Conservation (phyloP, 495 filamentous ascomycete genomes). For the Penicillium simplicissimum region DNA sequence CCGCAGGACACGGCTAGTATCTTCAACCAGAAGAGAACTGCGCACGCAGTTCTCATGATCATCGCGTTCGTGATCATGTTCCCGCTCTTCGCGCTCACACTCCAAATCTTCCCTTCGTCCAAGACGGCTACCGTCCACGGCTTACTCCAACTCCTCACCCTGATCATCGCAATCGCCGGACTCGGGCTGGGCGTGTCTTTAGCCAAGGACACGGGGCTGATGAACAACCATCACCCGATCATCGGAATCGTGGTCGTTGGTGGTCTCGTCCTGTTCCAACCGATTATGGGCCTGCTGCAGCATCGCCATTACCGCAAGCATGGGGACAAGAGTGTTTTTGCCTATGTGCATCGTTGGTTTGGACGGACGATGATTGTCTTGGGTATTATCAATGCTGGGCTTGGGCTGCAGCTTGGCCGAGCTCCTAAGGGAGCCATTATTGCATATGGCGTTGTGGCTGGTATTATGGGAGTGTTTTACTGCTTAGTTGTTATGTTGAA, state of each 20-base stretch:
- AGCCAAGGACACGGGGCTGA: slow-evolving; percentile 27
- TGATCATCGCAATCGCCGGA: slow-evolving; percentile 57
- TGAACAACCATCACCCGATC: slow-evolving; percentile 38
- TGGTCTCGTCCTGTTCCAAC: slow-evolving; percentile 61
- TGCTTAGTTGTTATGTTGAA: neutral
- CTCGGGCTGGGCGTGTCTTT: slow-evolving; percentile 61
- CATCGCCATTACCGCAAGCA: slow-evolving; percentile 52
- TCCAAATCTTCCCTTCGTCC: slow-evolving; percentile 42
- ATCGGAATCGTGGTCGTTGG: slow-evolving; percentile 62
- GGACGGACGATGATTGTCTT: slow-evolving; percentile 62
- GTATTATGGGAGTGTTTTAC: slow-evolving; percentile 41
- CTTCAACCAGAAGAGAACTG: slow-evolving; percentile 23
- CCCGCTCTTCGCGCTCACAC: slow-evolving; percentile 49
- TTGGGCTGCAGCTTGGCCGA: slow-evolving; percentile 59
- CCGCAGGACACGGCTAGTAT: neutral
- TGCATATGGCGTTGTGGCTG: slow-evolving; percentile 62
- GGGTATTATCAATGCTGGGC: slow-evolving; percentile 73
- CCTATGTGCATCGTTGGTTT: slow-evolving; percentile 68
- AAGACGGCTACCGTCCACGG: slow-evolving; percentile 51
- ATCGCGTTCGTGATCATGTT: slow-evolving; percentile 48
- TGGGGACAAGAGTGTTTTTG: slow-evolving; percentile 51
- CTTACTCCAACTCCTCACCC: slow-evolving; percentile 56
- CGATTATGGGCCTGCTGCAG: slow-evolving; percentile 62
- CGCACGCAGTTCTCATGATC: slow-evolving; percentile 47
- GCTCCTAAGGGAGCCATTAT: slow-evolving; percentile 46